Evolutionary conservation across 2,329 filamentous ascomycete species (phyloP).

Genomic region (Coleophoma cylindrospora): DNA sequence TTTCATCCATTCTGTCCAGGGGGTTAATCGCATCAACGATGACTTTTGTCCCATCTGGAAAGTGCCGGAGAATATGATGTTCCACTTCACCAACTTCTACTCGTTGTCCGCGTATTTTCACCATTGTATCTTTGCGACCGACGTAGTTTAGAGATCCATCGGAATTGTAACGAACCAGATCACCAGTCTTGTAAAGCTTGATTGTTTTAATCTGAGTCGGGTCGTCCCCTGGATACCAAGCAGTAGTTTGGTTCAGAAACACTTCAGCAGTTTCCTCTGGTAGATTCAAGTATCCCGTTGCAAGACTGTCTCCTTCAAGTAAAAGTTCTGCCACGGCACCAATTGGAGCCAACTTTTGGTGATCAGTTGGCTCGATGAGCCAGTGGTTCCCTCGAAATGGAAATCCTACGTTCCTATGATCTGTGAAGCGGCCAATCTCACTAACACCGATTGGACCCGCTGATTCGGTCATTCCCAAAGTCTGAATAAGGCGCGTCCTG

Average conservation of each 20-base stretch:
- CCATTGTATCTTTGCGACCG: constrained; percentile 58
- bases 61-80: constrained; percentile 14
- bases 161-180: constrained; percentile 40
- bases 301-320: constrained; percentile 49
- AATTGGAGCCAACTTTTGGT: constrained; percentile 14
- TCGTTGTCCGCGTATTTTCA: constrained; percentile 60
- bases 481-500: constrained; percentile 37
- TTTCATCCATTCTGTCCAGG: too few species aligned
- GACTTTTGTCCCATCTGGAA: background rate
- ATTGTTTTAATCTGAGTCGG: background rate
- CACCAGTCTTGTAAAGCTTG: constrained; percentile 25
- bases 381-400: constrained; percentile 24
- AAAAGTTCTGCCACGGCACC: constrained; percentile 22
- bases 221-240: constrained; percentile 42
- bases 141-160: constrained; percentile 56
- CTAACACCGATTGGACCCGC: background rate
- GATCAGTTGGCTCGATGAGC: constrained; percentile 27
- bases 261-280: constrained; percentile 49
- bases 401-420: constrained; percentile 4
- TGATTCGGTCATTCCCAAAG: constrained; percentile 32
- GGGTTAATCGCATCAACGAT: background rate
- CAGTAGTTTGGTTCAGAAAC: constrained; percentile 38
- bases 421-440: too few species aligned
- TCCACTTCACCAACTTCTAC: constrained; percentile 59
- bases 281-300: constrained; percentile 56